Evolutionary conservation across 805 yeast genomes (phyloP).

Genomic region (Barnettozyma sucrosica): DNA sequence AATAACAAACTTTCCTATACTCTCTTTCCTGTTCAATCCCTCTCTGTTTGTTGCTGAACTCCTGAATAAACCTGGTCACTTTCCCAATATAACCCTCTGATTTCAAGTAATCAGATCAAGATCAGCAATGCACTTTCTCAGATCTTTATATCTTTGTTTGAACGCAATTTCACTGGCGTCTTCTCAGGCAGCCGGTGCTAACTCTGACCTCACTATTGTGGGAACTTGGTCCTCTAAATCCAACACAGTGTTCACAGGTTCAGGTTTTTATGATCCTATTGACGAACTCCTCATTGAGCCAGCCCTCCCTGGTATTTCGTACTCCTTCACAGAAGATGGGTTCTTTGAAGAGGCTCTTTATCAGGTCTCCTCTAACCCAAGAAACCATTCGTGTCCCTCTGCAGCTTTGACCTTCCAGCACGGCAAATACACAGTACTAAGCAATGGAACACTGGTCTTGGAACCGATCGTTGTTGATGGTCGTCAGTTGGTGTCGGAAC

Average conservation of each 20-base stretch:
- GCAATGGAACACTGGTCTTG: slow-evolving; percentile 63
- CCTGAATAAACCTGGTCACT: background rate
- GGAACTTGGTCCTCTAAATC: slow-evolving; percentile 98
- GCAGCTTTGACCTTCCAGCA: slow-evolving; percentile 87
- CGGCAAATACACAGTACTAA: slow-evolving; percentile 62
- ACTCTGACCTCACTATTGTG: slow-evolving; percentile 32
- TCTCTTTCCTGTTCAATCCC: background rate
- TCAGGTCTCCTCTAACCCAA: slow-evolving; percentile 64
- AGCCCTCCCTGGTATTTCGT: slow-evolving; percentile 88
- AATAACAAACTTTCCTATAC: background rate
- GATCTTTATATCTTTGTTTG: slow-evolving; percentile 1
- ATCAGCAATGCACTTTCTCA: background rate
- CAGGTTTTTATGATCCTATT: slow-evolving; percentile 92
- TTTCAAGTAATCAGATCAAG: background rate
- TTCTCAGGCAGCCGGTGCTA: slow-evolving; percentile 7
- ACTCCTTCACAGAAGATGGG: slow-evolving; percentile 91
- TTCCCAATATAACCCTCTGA: background rate
- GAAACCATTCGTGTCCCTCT: slow-evolving; percentile 73
- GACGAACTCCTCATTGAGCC: slow-evolving; percentile 95
- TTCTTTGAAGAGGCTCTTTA: slow-evolving; percentile 86
- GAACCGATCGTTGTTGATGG: slow-evolving; percentile 85
- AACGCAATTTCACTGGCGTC: background rate
- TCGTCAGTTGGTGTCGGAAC: slow-evolving; percentile 82
- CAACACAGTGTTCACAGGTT: slow-evolving; percentile 93
- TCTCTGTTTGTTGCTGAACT: background rate